A percentile compares a stretch with the other conserved stretches of the same genome.
Conservation (phyloP, 1,139 yeast species). For the Suhomyces terraborum region DNA sequence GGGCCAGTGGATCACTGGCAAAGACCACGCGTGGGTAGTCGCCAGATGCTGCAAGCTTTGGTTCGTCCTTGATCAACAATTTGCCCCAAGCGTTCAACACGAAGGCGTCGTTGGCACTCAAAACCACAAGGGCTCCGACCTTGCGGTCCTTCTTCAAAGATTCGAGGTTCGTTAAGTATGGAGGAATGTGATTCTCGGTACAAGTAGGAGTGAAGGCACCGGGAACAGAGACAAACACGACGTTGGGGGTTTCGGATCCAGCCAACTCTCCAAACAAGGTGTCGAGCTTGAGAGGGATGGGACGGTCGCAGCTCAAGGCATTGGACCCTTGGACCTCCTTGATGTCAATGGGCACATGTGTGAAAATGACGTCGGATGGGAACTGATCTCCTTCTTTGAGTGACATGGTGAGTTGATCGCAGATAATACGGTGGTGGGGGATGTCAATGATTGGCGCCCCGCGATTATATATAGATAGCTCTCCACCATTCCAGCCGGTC, state of each 20-base stretch:
- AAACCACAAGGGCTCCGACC: conserved; percentile 24
- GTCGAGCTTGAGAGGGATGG: conserved; percentile 29
- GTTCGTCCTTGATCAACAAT: conserved; percentile 24
- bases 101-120: conserved; percentile 34
- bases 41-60: conserved; percentile 12
- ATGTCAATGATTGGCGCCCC: too few species aligned
- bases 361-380: conserved; percentile 27
- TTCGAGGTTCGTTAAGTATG: conserved; percentile 25
- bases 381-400: conserved; percentile 23
- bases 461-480: too few species aligned
- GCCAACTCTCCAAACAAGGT: conserved; percentile 21
- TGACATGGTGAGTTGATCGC: conserved; percentile 12
- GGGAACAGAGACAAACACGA: conserved; percentile 32
- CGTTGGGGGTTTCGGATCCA: conserved; percentile 18
- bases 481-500: background rate
- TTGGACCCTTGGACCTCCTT: conserved; percentile 18
- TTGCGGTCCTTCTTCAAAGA: conserved; percentile 24
- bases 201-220: conserved; percentile 38
- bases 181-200: conserved; percentile 35
- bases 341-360: conserved; percentile 30
- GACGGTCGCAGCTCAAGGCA: conserved; percentile 29
- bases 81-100: conserved; percentile 37
- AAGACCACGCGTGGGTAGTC: conserved; percentile 26
- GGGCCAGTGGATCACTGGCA: conserved; percentile 31
- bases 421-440: too few species aligned